These are phyloP conservation scores for Blepharisma undulans DNA, from an alignment of 169 alveolate species.

Conservation along the genomic window DNA sequence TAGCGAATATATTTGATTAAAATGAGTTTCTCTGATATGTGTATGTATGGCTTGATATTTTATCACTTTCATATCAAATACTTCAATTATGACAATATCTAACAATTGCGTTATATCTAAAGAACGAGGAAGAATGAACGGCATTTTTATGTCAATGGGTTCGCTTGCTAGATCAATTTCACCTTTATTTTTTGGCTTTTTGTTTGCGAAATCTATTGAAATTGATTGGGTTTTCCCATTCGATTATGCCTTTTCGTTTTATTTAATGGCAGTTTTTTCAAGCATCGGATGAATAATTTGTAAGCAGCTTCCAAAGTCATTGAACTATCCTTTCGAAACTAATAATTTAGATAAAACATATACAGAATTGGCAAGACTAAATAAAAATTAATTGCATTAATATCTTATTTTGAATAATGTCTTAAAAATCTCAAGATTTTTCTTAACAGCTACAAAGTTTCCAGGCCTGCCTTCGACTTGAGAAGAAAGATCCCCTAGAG, in stretches of 20 bases:
- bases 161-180: neutral
- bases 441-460: neutral
- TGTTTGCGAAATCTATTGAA: constrained; percentile 10
- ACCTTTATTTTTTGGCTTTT: neutral
- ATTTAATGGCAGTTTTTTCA: neutral
- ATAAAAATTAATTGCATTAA: neutral
- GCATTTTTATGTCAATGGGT: constrained; percentile 15
- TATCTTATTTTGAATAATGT: neutral
- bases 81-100: neutral
- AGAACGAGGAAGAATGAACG: constrained; percentile 28
- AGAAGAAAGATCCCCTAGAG: neutral
- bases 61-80: neutral
- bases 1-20: neutral
- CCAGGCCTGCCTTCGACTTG: neutral
- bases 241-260: constrained; percentile 21
- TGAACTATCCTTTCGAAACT: neutral
- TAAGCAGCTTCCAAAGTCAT: neutral
- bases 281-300: neutral
- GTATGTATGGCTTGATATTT: neutral
- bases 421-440: neutral
- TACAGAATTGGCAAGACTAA: neutral
- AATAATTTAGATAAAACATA: neutral
- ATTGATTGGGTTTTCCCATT: neutral
- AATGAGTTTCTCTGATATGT: neutral
- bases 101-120: constrained; percentile 16